These are phyloP conservation scores for Saccharomycopsis malanga DNA, from an alignment of 805 yeast genomes.

Conservation along the genomic window DNA sequence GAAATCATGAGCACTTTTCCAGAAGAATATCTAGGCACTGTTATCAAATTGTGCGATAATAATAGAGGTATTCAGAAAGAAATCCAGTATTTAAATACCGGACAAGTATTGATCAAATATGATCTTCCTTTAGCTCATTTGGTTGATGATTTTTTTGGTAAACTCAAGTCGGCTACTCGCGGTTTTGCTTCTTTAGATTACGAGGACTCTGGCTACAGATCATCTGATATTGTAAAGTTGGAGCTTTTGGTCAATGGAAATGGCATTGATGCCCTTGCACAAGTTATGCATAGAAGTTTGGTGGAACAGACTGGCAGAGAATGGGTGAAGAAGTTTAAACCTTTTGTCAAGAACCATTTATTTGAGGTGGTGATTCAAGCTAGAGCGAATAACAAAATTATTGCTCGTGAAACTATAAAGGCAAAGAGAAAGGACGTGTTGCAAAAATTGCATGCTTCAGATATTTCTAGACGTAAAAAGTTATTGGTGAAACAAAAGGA, in stretches of 20 bases:
- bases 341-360: constrained; percentile 71
- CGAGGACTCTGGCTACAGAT: constrained; percentile 83
- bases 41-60: constrained; percentile 77
- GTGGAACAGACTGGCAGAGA: constrained; percentile 67
- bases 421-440: constrained; percentile 94
- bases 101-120: constrained; percentile 76
- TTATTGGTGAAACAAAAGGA: constrained; percentile 83
- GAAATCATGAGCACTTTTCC: constrained; percentile 89
- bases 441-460: constrained; percentile 89
- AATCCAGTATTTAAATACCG: constrained; percentile 65
- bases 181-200: constrained; percentile 95
- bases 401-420: constrained; percentile 89
- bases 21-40: constrained; percentile 78
- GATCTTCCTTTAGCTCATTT: constrained; percentile 80
- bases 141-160: constrained; percentile 94
- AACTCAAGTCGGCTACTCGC: constrained; percentile 77
- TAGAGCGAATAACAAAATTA: constrained; percentile 64
- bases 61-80: constrained; percentile 81
- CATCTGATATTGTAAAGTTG: constrained; percentile 76
- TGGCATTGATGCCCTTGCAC: constrained; percentile 87
- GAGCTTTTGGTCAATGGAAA: constrained; percentile 85
- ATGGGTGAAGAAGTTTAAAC: constrained; percentile 77
- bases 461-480: constrained; percentile 83
- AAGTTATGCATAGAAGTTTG: constrained; percentile 79
- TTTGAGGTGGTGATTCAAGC: constrained; percentile 94